Evolutionary conservation across 1,139 yeast genomes (phyloP).

Genomic region (Scheffersomyces illinoinensis): DNA sequence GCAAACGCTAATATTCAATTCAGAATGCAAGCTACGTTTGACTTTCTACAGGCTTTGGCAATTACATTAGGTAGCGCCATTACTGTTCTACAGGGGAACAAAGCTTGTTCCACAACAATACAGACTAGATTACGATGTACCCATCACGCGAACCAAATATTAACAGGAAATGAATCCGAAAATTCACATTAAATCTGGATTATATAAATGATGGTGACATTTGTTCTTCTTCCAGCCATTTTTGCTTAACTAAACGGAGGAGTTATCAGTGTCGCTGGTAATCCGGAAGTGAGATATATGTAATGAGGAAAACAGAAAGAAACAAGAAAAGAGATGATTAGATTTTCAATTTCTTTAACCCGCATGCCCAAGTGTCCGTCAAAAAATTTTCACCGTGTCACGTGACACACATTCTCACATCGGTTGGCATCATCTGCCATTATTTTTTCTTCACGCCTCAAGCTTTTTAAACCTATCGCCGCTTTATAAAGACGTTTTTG

Average conservation of each 20-base stretch:
- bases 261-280: conserved; percentile 50
- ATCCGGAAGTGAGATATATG: conserved; percentile 46
- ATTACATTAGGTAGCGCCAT: neutral
- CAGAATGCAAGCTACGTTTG: neutral
- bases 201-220: conserved; percentile 35
- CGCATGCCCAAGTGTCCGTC: neutral
- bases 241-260: conserved; percentile 48
- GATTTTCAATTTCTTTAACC: neutral
- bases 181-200: conserved; percentile 22
- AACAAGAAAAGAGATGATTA: conserved; percentile 9
- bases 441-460: neutral
- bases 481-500: neutral
- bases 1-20: neutral
- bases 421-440: neutral
- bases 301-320: conserved; percentile 7
- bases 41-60: neutral
- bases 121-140: conserved; percentile 19
- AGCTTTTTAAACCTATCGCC: neutral
- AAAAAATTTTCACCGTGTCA: neutral
- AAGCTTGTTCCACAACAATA: neutral
- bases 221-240: conserved; percentile 54
- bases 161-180: conserved; percentile 5
- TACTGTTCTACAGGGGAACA: neutral
- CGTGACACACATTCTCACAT: neutral
- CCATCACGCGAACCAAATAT: conserved; percentile 50